These are phyloP conservation scores for Sarocladium oryzae DNA, from an alignment of 2,329 filamentous ascomycete genomes.

Conservation along the genomic window DNA sequence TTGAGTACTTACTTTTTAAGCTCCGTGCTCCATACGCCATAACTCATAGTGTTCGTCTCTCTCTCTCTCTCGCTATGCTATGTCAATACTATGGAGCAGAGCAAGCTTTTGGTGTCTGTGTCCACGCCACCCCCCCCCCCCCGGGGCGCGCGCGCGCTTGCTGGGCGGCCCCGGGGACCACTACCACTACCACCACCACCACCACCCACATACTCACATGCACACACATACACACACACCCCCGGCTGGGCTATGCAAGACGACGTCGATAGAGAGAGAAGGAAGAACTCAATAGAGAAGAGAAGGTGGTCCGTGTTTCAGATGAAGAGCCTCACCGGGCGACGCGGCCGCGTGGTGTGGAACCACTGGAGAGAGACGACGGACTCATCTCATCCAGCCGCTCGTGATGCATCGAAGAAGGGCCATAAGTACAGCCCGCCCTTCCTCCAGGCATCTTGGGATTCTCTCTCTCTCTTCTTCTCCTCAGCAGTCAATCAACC, in stretches of 20 bases:
- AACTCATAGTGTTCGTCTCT: too few relatives aligned
- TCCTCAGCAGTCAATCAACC: too few relatives aligned
- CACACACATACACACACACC: not conserved
- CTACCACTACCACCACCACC: not conserved
- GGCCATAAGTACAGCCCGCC: conserved; percentile 9
- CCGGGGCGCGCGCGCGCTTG: not conserved
- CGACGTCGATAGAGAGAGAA: too few relatives aligned
- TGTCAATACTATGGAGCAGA: too few relatives aligned
- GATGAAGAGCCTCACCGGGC: not conserved
- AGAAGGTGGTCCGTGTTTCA: conserved; percentile 1
- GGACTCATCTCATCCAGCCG: conserved; percentile 3
- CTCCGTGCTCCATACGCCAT: too few relatives aligned
- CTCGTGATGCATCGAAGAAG: not conserved
- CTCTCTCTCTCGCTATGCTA: too few relatives aligned
- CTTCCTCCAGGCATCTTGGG: too few relatives aligned
- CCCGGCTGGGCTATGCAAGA: not conserved
- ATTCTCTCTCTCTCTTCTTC: not conserved
- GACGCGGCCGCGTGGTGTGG: conserved; percentile 8
- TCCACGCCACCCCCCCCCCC: not conserved
- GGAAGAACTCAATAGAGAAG: not conserved
- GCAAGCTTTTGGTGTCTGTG: too few relatives aligned
- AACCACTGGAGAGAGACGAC: not conserved
- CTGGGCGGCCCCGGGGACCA: too few relatives aligned
- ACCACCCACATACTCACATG: too few relatives aligned
- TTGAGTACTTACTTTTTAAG: too few relatives aligned